Base-by-base conservation (phyloP, 345 rosid species). In the Sisymbrium irio region DNA sequence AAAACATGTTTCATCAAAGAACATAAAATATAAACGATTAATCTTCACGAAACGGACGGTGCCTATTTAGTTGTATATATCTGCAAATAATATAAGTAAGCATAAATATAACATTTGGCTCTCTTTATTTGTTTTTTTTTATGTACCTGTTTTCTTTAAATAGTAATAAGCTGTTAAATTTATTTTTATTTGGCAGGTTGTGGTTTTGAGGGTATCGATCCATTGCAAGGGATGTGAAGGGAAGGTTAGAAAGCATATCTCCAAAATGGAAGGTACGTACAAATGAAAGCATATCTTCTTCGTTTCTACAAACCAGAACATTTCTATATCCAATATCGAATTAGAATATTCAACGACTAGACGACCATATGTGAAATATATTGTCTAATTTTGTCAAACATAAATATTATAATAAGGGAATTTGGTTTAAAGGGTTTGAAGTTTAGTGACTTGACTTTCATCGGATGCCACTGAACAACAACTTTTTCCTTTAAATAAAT, bases 201-300 rank as follows among this genome's bases (percentile, higher is more conserved):
- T 94, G 71, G 92, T 91, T 58, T 81, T 94, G 80, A 82, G 86
- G 81, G 95, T 94, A 56, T 88, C 98, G 46, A 89, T 94, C 59
- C 93, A 94, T 68, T 94, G 98, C 89, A 88, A 88, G 75, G 98
- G 97, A 10, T 94, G 98, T 76, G 98, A 94, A 86, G 93, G 90
- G 74, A 94, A 91, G 83, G 88, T 94, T 33, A 81, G 92, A 78
- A 94, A 86, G 60, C 97, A 94, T 69, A 82, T 94, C 59, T 86
- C 97, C 58, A 94, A 86, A 85, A 94, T 94, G 93, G 92, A 94
- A 89, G 98, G 98, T 79, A 44, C 84, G 35, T 32, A 32, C 13
- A 40, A n/a, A n/a, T n/a, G n/a, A n/a, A n/a, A n/a, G n/a, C n/a
- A n/a, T n/a, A n/a, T n/a, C 32, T 17, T 58, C 22, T 67, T 41